These are phyloP conservation scores for Aspergillus vadensis DNA, from an alignment of 2,329 filamentous ascomycete genomes.

Conservation along the genomic window DNA sequence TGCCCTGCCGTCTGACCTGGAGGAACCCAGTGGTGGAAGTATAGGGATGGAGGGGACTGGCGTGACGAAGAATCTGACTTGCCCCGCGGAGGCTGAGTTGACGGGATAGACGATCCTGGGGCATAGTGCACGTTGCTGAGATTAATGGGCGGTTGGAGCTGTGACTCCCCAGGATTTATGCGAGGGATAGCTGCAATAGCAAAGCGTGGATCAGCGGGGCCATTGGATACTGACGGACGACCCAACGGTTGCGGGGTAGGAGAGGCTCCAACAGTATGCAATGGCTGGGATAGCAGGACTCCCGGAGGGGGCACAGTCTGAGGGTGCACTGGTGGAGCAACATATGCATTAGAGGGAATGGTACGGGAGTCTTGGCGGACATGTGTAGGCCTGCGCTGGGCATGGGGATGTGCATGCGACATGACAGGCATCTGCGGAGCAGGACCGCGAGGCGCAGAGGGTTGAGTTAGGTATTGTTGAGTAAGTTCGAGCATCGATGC, in stretches of 20 bases:
- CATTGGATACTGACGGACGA: conserved; percentile 20
- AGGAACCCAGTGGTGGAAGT: conserved; percentile 92
- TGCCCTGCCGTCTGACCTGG: conserved; percentile 70
- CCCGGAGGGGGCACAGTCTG: conserved; percentile 20
- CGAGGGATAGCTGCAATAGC: conserved; percentile 19
- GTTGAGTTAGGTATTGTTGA: conserved; percentile 63
- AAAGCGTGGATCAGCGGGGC: conserved; percentile 19
- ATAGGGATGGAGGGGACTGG: conserved; percentile 72
- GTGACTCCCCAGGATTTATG: conserved; percentile 47
- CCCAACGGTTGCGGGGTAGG: conserved; percentile 17
- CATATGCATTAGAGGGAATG: conserved; percentile 39
- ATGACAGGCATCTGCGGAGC: conserved; percentile 25
- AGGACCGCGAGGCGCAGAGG: conserved; percentile 27
- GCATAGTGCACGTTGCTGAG: conserved; percentile 28
- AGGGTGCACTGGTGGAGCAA: conserved; percentile 22
- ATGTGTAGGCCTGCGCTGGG: conserved; percentile 25
- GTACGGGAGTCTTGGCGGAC: conserved; percentile 23
- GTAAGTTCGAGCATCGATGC: conserved; percentile 67
- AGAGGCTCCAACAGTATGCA: conserved; percentile 20
- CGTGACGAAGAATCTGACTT: conserved; percentile 60
- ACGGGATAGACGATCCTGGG: conserved; percentile 45
- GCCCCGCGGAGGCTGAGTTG: conserved; percentile 55
- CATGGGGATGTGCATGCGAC: conserved; percentile 19
- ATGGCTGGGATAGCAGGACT: conserved; percentile 28
- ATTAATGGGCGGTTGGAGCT: conserved; percentile 39